Conservation (phyloP, 1,284 basidiomycete genomes). For the Pterulicium gracile region DNA sequence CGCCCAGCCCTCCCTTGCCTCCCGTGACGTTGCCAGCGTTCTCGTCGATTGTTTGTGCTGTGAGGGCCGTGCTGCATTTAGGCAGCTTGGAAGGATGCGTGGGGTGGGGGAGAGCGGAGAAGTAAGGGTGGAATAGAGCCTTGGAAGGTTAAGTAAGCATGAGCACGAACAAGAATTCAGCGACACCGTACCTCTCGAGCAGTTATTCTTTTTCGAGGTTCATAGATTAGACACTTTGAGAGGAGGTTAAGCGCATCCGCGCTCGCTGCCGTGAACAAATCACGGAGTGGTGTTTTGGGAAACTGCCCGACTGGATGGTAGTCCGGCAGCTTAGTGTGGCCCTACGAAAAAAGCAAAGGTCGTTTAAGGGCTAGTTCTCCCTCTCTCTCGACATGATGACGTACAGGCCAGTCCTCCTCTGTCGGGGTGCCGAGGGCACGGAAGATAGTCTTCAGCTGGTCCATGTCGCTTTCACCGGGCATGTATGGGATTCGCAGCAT, state of each 20-base stretch:
- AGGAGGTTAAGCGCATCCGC: conserved; percentile 83
- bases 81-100: conserved; percentile 77
- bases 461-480: conserved; percentile 90
- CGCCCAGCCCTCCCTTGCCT: conserved; percentile 22
- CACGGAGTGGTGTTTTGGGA: conserved; percentile 71
- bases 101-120: conserved; percentile 68
- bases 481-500: conserved; percentile 93
- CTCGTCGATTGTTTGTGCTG: conserved; percentile 54
- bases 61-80: conserved; percentile 48
- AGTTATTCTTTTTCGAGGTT: conserved; percentile 75
- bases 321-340: conserved; percentile 83
- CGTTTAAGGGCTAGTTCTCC: too few species aligned
- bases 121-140: conserved; percentile 72
- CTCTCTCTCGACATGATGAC: conserved; percentile 11
- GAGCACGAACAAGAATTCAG: conserved; percentile 7
- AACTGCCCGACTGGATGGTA: conserved; percentile 79
- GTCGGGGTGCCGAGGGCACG: conserved; percentile 92
- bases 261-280: conserved; percentile 86
- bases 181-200: conserved; percentile 66
- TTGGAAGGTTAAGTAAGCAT: conserved; percentile 18
- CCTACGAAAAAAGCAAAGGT: conserved; percentile 39
- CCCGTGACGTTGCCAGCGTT: conserved; percentile 57
- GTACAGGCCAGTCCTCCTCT: conserved; percentile 93
- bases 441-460: conserved; percentile 92
- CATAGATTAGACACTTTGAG: conserved; percentile 71